Conservation (phyloP, 2,329 filamentous ascomycete species). For the Mycosphaerelloides madeirae region DNA sequence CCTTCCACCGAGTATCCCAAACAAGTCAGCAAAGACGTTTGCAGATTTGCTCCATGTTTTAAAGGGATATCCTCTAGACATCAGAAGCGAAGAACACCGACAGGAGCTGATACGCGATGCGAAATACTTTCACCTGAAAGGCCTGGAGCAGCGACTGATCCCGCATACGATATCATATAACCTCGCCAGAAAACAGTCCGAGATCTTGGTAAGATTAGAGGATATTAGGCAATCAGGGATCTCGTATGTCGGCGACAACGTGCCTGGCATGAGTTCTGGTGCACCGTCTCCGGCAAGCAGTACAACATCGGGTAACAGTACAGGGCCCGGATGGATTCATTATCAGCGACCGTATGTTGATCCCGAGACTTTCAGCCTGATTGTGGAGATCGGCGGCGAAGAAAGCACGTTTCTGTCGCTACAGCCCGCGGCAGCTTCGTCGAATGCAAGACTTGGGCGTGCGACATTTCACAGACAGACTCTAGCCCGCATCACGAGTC, state of each 20-base stretch:
- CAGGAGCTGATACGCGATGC: conserved; percentile 76
- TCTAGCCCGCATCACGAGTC: conserved; percentile 63
- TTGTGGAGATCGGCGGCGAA: conserved; percentile 74
- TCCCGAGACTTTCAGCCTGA: conserved; percentile 63
- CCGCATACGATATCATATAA: conserved; percentile 74
- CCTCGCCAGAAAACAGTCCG: conserved; percentile 59
- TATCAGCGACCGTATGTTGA: conserved; percentile 88
- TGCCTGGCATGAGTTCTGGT: conserved; percentile 13
- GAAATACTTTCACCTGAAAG: conserved; percentile 88
- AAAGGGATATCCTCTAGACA: conserved; percentile 75
- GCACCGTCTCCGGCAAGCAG: conserved; percentile 13
- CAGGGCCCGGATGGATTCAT: conserved; percentile 56
- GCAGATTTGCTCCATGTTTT: conserved; percentile 75
- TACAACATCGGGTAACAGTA: conserved; percentile 6
- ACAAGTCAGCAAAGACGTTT: conserved; percentile 78
- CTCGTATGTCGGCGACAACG: conserved; percentile 54
- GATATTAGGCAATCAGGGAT: conserved; percentile 87
- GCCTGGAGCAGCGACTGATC: conserved; percentile 81
- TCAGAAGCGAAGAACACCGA: conserved; percentile 72
- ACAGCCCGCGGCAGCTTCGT: conserved; percentile 6
- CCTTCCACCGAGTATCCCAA: conserved; percentile 72
- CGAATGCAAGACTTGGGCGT: conserved; percentile 32
- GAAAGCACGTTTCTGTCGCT: conserved; percentile 38
- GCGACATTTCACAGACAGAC: conserved; percentile 70
- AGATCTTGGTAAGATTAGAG: conserved; percentile 75